phyloP scores from a whole-genome alignment of 331 rosid genomes.

The Cydonia oblonga region DNA sequence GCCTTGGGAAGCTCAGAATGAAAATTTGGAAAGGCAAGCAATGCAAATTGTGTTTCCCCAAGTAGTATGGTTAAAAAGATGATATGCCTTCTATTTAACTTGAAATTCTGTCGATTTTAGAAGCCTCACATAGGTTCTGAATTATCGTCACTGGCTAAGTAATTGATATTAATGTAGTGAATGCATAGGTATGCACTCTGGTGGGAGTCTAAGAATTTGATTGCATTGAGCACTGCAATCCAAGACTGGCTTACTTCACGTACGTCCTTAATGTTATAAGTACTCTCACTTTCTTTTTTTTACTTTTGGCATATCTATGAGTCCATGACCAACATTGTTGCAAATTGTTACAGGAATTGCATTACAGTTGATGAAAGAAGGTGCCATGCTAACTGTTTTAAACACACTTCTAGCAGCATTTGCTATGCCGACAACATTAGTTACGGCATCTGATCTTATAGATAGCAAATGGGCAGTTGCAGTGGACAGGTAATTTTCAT shows the following conservation, averaged over 20 bases:
- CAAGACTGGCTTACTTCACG: slow-evolving; percentile 53
- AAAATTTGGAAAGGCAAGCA: slow-evolving; percentile 46
- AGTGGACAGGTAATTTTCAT: slow-evolving; percentile 33
- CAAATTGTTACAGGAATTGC: slow-evolving; percentile 22
- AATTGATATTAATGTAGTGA: slow-evolving; percentile 17
- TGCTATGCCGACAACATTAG: slow-evolving; percentile 53
- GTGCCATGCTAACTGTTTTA: slow-evolving; percentile 54
- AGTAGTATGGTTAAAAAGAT: too few species aligned
- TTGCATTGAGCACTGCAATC: slow-evolving; percentile 46
- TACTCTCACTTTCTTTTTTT: background rate
- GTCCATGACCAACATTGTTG: slow-evolving; percentile 7
- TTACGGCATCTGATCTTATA: slow-evolving; percentile 42
- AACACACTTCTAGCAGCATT: slow-evolving; percentile 42
- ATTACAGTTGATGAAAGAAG: slow-evolving; percentile 31
- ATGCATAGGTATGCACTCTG: slow-evolving; percentile 42
- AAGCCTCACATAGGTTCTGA: background rate
- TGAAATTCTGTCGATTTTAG: background rate
- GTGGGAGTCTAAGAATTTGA: slow-evolving; percentile 43
- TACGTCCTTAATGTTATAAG: slow-evolving; percentile 13
- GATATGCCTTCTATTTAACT: background rate
- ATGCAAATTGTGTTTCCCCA: background rate
- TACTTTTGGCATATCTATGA: slow-evolving; percentile 6
- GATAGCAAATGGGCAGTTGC: slow-evolving; percentile 60
- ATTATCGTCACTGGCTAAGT: background rate
- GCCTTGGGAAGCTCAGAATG: slow-evolving; percentile 49